Evolutionary conservation across 768 basidiomycete genomes (phyloP).

Genomic region (Roridomyces roridus): DNA sequence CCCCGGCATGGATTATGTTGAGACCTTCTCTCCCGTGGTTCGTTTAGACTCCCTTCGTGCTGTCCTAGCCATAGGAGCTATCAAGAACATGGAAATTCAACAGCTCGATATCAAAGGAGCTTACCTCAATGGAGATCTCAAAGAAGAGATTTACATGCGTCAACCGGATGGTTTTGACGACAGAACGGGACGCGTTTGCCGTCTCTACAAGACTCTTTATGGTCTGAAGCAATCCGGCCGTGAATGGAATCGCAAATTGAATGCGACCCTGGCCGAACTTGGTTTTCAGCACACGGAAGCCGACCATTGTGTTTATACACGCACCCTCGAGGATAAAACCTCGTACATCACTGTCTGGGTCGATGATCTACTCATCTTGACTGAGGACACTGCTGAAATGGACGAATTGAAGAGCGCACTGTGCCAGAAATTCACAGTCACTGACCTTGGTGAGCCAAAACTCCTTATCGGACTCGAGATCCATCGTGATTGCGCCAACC

Average conservation of each 20-base stretch:
- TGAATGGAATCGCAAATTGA: neutral
- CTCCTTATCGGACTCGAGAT: slow-evolving; percentile 5
- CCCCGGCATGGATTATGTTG: neutral
- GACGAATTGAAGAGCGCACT: too few species aligned
- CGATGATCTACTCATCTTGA: slow-evolving; percentile 3
- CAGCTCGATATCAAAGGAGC: too few species aligned
- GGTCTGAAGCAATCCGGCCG: slow-evolving; percentile 1
- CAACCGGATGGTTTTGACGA: neutral
- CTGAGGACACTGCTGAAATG: too few species aligned
- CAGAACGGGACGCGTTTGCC: neutral
- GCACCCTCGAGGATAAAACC: slow-evolving; percentile 4
- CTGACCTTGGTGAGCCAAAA: too few species aligned
- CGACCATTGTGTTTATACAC: slow-evolving; percentile 2
- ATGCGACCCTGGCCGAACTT: slow-evolving; percentile 1
- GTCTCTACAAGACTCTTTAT: slow-evolving; percentile 1
- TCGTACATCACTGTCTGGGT: slow-evolving; percentile 7
- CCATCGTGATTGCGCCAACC: neutral
- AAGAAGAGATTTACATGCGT: too few species aligned
- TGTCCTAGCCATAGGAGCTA: neutral
- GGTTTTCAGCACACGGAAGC: slow-evolving; percentile 1
- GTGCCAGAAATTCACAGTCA: too few species aligned
- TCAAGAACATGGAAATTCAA: slow-evolving; percentile 1
- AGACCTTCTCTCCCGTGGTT: neutral
- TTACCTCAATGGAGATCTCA: too few species aligned
- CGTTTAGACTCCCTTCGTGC: neutral